Conservation (phyloP, 2,329 filamentous ascomycete species). For the Calonectria crousiana region DNA sequence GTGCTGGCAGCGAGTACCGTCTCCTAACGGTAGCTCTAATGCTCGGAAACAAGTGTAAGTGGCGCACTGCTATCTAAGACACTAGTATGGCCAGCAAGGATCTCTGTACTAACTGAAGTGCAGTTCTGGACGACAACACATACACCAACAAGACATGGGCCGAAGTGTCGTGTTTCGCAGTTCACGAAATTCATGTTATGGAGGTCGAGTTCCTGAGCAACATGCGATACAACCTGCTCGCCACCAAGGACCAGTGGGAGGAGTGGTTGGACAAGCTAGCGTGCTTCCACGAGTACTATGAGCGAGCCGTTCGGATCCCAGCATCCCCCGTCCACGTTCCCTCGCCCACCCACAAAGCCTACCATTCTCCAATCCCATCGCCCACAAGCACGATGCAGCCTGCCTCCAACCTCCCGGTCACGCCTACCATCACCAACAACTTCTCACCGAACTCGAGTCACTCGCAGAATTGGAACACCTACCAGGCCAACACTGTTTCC, state of each 20-base stretch:
- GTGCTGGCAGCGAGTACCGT: slow-evolving; percentile 92
- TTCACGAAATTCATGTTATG: slow-evolving; percentile 98
- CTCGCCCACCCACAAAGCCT: slow-evolving; percentile 54
- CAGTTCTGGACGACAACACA: slow-evolving; percentile 96
- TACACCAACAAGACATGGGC: slow-evolving; percentile 99
- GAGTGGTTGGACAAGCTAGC: slow-evolving; percentile 87
- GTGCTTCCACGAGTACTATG: slow-evolving; percentile 86
- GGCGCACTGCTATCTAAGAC: not conserved
- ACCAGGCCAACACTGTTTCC: slow-evolving; percentile 57
- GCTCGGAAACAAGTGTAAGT: slow-evolving; percentile 95
- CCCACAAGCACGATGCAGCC: slow-evolving; percentile 56
- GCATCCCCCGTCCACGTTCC: slow-evolving; percentile 56
- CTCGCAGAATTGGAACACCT: slow-evolving; percentile 54
- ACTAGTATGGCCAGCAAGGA: not conserved
- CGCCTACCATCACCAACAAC: slow-evolving; percentile 48
- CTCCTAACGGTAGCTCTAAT: slow-evolving; percentile 95
- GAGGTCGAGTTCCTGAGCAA: slow-evolving; percentile 99
- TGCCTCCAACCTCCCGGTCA: slow-evolving; percentile 48
- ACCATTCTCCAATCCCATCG: slow-evolving; percentile 62
- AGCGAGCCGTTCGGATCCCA: slow-evolving; percentile 69
- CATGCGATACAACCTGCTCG: slow-evolving; percentile 93
- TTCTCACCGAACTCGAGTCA: slow-evolving; percentile 57
- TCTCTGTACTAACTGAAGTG: slow-evolving; percentile 42
- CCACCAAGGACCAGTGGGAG: slow-evolving; percentile 87
- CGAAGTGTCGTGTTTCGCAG: slow-evolving; percentile 93